Evolutionary conservation across 2,329 filamentous ascomycete genomes (phyloP), one percentile per base, ranked within the genome.

Genomic region (Phaeosphaeriaceae sp.): DNA sequence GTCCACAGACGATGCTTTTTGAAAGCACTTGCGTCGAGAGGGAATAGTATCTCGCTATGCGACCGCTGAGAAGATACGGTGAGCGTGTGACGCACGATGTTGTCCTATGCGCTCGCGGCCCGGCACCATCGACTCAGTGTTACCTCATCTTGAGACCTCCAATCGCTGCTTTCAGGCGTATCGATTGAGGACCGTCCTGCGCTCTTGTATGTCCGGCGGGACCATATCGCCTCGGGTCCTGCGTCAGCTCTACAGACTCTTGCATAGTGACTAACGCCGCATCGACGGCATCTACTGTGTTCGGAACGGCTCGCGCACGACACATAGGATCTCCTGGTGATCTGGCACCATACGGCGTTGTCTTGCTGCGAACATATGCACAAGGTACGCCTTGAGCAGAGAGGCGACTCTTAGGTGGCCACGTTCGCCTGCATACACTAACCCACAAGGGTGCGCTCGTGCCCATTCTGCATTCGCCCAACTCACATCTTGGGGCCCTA

Each of bases 371-470:
- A 76, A 76, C 72, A 63, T 62, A 62, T 68, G 70, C 69, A 68
- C 61, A 66, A 62, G 58, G 53, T 67, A 58, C 62, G 65, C 62
- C 67, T 62, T 68, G 63, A 57, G 54, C 54, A 47, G 63, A 57
- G 66, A 76, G 68, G 72, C 75, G 73, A 76, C 69, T 76, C 69
- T 69, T 51, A 67, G 70, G 56, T 66, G 66, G 69, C 70, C 74
- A 77, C 75, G 71, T 77, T 72, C 68, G 71, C 73, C 57, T 76
- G 73, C 74, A 73, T 69, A 66, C 58, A 63, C 75, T 77, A 77
- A 70, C 63, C 74, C 69, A 51, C 69, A 74, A 66, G 61, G 68
- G 69, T 71, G 67, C 57, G 63, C 66, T 75, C 69, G 69, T 77
- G 74, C 74, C 71, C 71, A 63, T 58, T 70, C 62, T 70, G 66